phyloP scores from a whole-genome alignment of 371 early-diverging fungal species.

The Sporodiniella umbellata region DNA sequence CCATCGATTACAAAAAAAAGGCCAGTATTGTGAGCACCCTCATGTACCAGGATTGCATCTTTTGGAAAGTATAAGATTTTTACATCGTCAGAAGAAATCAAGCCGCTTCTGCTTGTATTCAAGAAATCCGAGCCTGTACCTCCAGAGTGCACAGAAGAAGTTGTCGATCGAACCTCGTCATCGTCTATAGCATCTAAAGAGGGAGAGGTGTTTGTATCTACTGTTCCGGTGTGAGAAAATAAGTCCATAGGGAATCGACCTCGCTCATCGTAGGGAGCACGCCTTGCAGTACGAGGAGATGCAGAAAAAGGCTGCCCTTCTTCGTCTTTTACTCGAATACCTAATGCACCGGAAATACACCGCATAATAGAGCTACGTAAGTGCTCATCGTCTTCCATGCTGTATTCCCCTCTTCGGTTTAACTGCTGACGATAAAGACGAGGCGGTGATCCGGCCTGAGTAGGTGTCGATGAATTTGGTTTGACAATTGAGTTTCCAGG shows the following conservation, averaged over 20 bases:
- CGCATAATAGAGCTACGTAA: constrained; percentile 62
- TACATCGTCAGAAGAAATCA: constrained; percentile 56
- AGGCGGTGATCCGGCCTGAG: constrained; percentile 6
- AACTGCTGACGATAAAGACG: constrained; percentile 13
- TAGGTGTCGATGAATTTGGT: not conserved
- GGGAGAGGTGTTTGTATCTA: constrained; percentile 32
- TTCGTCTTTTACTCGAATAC: constrained; percentile 15
- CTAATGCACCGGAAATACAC: constrained; percentile 52
- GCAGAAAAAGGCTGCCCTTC: constrained; percentile 1
- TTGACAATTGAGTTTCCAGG: constrained; percentile 28
- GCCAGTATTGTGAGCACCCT: constrained; percentile 86
- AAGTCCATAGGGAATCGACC: constrained; percentile 36
- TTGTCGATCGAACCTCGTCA: constrained; percentile 36
- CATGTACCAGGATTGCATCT: constrained; percentile 70
- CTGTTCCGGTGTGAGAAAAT: constrained; percentile 41
- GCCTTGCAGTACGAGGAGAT: constrained; percentile 14
- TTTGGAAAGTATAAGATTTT: constrained; percentile 70
- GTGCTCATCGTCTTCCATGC: constrained; percentile 62
- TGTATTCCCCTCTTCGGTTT: constrained; percentile 39
- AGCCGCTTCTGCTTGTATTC: constrained; percentile 12
- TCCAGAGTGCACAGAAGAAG: constrained; percentile 47
- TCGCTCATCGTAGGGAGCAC: not conserved
- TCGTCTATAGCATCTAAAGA: constrained; percentile 32
- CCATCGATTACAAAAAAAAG: constrained; percentile 93
- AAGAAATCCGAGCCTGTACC: constrained; percentile 13